A percentile compares a stretch with the other conserved stretches of the same genome.
Conservation (phyloP, 305 asterid species). For the Fraxinus angustifolia region DNA sequence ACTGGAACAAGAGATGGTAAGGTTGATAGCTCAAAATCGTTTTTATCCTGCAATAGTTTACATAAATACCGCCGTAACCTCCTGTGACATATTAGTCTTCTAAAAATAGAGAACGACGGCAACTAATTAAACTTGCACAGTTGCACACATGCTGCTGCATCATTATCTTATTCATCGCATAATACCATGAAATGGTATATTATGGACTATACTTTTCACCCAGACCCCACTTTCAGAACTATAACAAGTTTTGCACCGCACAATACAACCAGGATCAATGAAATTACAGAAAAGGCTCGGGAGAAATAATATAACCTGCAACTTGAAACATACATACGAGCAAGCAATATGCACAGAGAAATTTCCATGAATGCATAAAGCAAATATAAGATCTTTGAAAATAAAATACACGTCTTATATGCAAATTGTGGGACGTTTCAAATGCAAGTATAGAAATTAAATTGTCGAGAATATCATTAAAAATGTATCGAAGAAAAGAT, state of each 20-base stretch:
- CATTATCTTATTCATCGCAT: background rate
- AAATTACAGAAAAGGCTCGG: background rate
- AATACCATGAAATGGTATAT: conserved; percentile 8
- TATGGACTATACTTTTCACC: background rate
- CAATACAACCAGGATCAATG: background rate
- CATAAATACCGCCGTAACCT: conserved; percentile 17
- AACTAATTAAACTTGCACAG: background rate
- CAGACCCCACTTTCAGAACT: background rate
- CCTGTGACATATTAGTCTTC: conserved; percentile 11
- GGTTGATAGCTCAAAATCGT: conserved; percentile 88
- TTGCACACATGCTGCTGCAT: conserved; percentile 4
- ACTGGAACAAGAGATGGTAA: conserved; percentile 99
- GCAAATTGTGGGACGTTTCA: background rate
- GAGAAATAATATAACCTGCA: background rate
- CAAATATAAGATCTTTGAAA: background rate
- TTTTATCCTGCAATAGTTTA: conserved; percentile 71
- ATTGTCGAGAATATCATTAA: background rate
- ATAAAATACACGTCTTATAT: background rate
- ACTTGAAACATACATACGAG: background rate
- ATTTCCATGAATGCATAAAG: background rate
- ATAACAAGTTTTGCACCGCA: background rate
- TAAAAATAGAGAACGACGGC: conserved; percentile 1
- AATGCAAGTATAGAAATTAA: background rate
- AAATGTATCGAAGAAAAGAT: background rate
- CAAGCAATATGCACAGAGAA: background rate